Evolutionary conservation across 768 basidiomycete genomes (phyloP).

Genomic region (Lentinula raphanica): DNA sequence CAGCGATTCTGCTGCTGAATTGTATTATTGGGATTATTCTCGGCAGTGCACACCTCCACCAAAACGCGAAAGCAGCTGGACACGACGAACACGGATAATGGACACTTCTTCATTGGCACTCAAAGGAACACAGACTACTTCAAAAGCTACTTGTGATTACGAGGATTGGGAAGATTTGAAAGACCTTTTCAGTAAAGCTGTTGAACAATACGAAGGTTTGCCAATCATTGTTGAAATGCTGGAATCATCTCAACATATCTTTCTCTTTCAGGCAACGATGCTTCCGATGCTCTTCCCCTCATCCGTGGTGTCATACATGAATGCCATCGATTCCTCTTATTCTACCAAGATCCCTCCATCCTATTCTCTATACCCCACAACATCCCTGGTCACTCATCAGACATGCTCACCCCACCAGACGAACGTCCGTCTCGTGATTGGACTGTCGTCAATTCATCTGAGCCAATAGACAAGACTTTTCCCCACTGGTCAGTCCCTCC

Average conservation of each 20-base stretch:
- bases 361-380: constrained; percentile 31
- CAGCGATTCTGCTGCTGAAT: constrained; percentile 8
- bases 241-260: not conserved
- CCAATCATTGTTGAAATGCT: constrained; percentile 10
- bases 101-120: constrained; percentile 33
- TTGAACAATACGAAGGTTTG: constrained; percentile 56
- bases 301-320: constrained; percentile 63
- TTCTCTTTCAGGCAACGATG: constrained; percentile 34
- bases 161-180: constrained; percentile 69
- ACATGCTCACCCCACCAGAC: constrained; percentile 12
- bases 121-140: constrained; percentile 15
- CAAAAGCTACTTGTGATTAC: constrained; percentile 24
- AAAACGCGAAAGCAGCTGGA: constrained; percentile 26
- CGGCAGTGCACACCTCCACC: constrained; percentile 22
- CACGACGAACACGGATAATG: constrained; percentile 32
- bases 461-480: constrained; percentile 14
- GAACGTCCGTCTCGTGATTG: constrained; percentile 14
- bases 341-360: constrained; percentile 52
- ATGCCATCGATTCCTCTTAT: constrained; percentile 56
- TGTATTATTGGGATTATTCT: constrained; percentile 32
- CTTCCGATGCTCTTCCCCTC: constrained; percentile 45
- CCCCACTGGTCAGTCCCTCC: constrained; percentile 11
- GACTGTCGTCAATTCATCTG: constrained; percentile 10
- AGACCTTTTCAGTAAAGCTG: constrained; percentile 52
- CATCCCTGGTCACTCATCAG: constrained; percentile 13